phyloP scores from a whole-genome alignment of 139 green algal species.

The Ettlia oleoabundans region DNA sequence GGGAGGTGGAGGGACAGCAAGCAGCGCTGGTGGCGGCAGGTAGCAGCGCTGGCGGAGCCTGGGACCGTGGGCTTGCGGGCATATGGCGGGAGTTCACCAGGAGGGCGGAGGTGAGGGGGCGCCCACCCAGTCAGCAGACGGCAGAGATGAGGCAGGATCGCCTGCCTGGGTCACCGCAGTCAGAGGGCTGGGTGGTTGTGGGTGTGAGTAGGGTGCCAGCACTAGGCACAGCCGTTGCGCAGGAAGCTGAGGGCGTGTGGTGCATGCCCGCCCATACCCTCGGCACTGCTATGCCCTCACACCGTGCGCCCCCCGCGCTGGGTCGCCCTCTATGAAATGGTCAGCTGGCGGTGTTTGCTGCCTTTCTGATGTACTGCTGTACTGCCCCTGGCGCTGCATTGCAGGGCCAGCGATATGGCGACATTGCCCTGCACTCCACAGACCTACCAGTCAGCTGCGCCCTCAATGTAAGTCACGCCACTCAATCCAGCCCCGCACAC shows the following conservation, averaged over 20 bases:
- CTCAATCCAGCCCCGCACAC: too few species aligned
- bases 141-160: not conserved
- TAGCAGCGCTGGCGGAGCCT: slow-evolving; percentile 2
- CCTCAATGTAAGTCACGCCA: slow-evolving; percentile 33
- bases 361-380: not conserved
- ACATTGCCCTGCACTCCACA: slow-evolving; percentile 16
- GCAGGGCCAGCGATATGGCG: slow-evolving; percentile 26
- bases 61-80: slow-evolving; percentile 6
- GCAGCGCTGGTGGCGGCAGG: not conserved
- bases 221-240: too few species aligned
- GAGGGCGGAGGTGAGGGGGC: slow-evolving; percentile 5
- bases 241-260: too few species aligned
- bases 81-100: slow-evolving; percentile 24
- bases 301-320: too few species aligned
- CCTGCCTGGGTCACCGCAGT: not conserved
- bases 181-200: too few species aligned
- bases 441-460: slow-evolving; percentile 23
- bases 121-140: too few species aligned
- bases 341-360: too few species aligned
- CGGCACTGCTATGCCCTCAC: too few species aligned
- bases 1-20: not conserved
- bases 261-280: too few species aligned
- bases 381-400: not conserved
- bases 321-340: too few species aligned
- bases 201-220: not conserved